Evolutionary conservation across 352 stramenopile species (phyloP), one percentile per base, ranked within the genome.

Genomic region (Thalassiosira mediterranea): DNA sequence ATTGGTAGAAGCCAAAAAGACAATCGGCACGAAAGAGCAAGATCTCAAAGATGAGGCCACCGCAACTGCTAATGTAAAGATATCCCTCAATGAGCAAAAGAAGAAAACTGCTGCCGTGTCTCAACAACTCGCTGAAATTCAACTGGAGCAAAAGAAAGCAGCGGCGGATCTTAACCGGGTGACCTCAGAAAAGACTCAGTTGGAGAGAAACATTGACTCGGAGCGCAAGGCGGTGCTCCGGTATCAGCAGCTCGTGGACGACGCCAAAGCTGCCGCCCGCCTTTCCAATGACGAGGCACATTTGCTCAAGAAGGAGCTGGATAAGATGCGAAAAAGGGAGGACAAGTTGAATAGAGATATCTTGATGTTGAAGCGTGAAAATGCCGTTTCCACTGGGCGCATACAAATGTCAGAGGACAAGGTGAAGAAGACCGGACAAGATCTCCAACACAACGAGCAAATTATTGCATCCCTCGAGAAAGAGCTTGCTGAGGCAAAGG

Each of bases 11-110:
- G 75, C 82, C 89, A 53, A 84, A 67, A 83, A 77, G 11, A 96
- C 91, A n/a, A 97, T 97, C 96, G 61, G 96, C 96, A 74, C 97
- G 97, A 83, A 88, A 96, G 34, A 93, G 91, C 58, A 95, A 97
- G 88, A 97, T 97, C 79, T 95, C 97, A 80, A 93, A 92, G 54
- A 88, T 96, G 21, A 97, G 95, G 66, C 89, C 86, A 2, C 90
- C 91, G 29, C 96, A 90, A 40, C 94, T 21, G 19, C 97, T 60
- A 97, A 97, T 76, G 81, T 97, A 40, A 96, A 92, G n/a, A 92
- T 97, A 21, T 65, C 97, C 29, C 83, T 98, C 5, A 96, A 97
- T 47, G 94, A 97, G 63, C 95, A 98, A 82, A 75, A 69, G 58
- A 65, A 79, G 44, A 78, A 81, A 53, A 81, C 63, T 1, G 72